Conservation (phyloP, 495 filamentous ascomycete species). For the Aspergillus wentii region DNA sequence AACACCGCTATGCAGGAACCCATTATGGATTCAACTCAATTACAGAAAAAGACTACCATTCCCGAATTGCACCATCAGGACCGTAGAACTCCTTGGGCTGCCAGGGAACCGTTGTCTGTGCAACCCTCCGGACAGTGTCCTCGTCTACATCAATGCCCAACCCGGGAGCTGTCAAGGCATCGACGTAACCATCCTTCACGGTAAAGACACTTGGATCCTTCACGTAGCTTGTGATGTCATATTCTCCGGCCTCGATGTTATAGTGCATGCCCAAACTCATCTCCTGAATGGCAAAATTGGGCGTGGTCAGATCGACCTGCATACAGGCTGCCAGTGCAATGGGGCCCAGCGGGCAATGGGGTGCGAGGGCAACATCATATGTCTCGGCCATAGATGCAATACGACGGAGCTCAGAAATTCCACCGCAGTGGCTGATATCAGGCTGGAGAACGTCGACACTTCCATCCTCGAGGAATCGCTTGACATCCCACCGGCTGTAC, state of each 20-base stretch:
- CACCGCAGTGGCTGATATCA: conserved; percentile 71
- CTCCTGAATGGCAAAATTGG: conserved; percentile 78
- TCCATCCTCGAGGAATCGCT: conserved; percentile 63
- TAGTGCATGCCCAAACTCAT: conserved; percentile 81
- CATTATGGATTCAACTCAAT: conserved; percentile 2
- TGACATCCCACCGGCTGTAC: conserved; percentile 71
- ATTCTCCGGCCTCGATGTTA: conserved; percentile 55
- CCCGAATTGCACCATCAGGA: conserved; percentile 64
- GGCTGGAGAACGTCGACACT: conserved; percentile 74
- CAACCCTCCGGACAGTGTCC: conserved; percentile 50
- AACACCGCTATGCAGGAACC: conserved; percentile 12
- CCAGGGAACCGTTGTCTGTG: conserved; percentile 51
- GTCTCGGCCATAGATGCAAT: conserved; percentile 73
- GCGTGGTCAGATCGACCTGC: conserved; percentile 57
- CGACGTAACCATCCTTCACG: conserved; percentile 63
- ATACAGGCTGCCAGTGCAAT: conserved; percentile 71
- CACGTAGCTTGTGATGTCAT: conserved; percentile 65
- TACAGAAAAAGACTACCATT: conserved; percentile 51
- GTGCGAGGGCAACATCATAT: conserved; percentile 72
- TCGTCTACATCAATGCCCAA: conserved; percentile 76
- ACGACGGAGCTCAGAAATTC: conserved; percentile 66
- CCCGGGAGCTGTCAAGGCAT: conserved; percentile 56
- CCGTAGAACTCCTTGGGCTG: conserved; percentile 59
- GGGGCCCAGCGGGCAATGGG: conserved; percentile 74
- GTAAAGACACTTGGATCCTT: conserved; percentile 57